These are phyloP conservation scores for Saturnispora ahearnii DNA, from an alignment of 805 yeast species.

Conservation along the genomic window DNA sequence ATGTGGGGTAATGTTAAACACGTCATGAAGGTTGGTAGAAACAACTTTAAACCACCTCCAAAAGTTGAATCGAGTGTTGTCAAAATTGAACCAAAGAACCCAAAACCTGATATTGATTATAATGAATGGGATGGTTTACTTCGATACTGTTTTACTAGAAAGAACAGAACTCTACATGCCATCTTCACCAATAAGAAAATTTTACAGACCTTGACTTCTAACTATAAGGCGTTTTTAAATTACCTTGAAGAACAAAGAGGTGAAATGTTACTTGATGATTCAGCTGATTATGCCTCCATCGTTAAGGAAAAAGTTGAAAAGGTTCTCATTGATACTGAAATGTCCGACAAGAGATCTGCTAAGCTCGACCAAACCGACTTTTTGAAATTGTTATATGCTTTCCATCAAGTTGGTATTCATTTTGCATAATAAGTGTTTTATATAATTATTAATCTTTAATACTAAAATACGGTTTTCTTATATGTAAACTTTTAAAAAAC, in stretches of 20 bases:
- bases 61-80: conserved; percentile 97
- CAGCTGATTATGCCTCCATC: conserved; percentile 33
- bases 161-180: conserved; percentile 86
- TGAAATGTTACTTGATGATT: conserved; percentile 36
- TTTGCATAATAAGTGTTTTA: conserved; percentile 49
- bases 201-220: conserved; percentile 72
- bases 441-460: too few species aligned
- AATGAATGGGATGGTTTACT: conserved; percentile 96
- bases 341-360: conserved; percentile 80
- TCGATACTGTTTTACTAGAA: conserved; percentile 85
- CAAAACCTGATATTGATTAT: conserved; percentile 90
- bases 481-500: not conserved
- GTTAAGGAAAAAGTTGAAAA: conserved; percentile 64
- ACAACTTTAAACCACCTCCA: conserved; percentile 97
- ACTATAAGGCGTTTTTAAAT: conserved; percentile 71
- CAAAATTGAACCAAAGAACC: conserved; percentile 80
- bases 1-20: conserved; percentile 99
- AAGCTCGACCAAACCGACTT: conserved; percentile 95
- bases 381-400: conserved; percentile 74
- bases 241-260: conserved; percentile 38
- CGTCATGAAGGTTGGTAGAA: conserved; percentile 95
- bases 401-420: conserved; percentile 95
- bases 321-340: conserved; percentile 72
- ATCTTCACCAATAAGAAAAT: conserved; percentile 82
- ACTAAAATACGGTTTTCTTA: too few species aligned